These are phyloP conservation scores for Kodamaea nitidulidarum DNA, from an alignment of 805 yeast species.

Conservation along the genomic window DNA sequence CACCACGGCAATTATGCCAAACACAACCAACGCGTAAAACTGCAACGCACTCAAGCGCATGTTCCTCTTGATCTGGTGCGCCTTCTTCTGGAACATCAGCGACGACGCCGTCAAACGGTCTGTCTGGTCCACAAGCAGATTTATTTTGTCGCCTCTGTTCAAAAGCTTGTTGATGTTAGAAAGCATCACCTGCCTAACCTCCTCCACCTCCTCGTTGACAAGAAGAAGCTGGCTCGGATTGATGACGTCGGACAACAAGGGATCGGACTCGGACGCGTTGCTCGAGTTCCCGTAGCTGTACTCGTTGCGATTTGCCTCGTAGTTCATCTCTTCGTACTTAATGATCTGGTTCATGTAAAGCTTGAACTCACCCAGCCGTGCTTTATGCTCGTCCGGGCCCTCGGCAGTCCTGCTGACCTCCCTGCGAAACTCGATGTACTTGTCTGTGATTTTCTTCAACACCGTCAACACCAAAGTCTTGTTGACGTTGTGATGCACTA, in stretches of 20 bases:
- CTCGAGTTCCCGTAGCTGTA: constrained; percentile 32
- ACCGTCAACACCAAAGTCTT: constrained; percentile 45
- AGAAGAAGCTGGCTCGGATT: constrained; percentile 34
- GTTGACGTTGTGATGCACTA: constrained; percentile 43
- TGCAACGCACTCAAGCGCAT: constrained; percentile 67
- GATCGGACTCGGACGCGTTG: constrained; percentile 16
- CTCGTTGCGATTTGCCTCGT: constrained; percentile 29
- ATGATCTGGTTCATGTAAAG: constrained; percentile 54
- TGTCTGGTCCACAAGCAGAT: constrained; percentile 72
- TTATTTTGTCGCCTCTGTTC: constrained; percentile 74
- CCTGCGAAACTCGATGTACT: constrained; percentile 41
- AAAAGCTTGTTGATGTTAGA: constrained; percentile 69
- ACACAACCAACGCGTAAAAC: constrained; percentile 27
- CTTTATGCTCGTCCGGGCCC: constrained; percentile 7
- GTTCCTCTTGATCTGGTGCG: constrained; percentile 56
- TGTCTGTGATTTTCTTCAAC: constrained; percentile 48
- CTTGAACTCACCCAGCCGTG: constrained; percentile 49
- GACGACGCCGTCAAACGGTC: constrained; percentile 65
- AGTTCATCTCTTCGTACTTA: constrained; percentile 47
- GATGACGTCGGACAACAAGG: constrained; percentile 19
- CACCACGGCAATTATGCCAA: constrained; percentile 21
- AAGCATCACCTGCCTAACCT: constrained; percentile 64
- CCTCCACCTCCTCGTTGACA: constrained; percentile 55
- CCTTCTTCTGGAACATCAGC: constrained; percentile 63
- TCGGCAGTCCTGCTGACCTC: constrained; percentile 18